Conservation (phyloP, 1,284 basidiomycete genomes). For the Ustilago shanxiensis region DNA sequence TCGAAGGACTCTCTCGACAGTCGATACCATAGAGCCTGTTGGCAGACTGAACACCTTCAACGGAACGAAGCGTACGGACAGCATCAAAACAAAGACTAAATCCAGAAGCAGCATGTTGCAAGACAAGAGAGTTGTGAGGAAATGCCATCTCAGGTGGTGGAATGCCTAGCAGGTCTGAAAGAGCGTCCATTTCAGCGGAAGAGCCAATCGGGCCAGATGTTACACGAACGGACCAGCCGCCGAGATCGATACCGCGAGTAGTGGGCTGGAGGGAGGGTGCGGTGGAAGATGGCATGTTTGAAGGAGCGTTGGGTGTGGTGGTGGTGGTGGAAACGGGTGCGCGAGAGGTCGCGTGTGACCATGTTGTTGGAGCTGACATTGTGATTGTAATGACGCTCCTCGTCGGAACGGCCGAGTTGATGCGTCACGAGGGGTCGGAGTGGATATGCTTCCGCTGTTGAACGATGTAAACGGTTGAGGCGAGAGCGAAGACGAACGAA, state of each 20-base stretch:
- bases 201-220: conserved; percentile 64
- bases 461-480: background rate
- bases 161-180: conserved; percentile 80
- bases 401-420: too few species aligned
- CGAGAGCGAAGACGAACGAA: background rate
- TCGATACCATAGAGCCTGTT: conserved; percentile 78
- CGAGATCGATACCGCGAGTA: conserved; percentile 59
- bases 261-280: conserved; percentile 33
- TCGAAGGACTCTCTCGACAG: conserved; percentile 22
- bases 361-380: conserved; percentile 32
- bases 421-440: too few species aligned
- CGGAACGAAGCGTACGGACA: conserved; percentile 78
- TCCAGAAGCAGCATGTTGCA: conserved; percentile 75
- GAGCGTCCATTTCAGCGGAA: conserved; percentile 72
- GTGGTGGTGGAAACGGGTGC: conserved; percentile 10
- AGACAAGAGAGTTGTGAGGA: conserved; percentile 82
- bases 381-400: too few species aligned
- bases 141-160: conserved; percentile 98
- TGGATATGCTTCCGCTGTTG: too few species aligned
- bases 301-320: conserved; percentile 9
- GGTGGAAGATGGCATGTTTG: conserved; percentile 16
- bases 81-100: conserved; percentile 81
- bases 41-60: conserved; percentile 74
- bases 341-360: conserved; percentile 22
- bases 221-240: conserved; percentile 61